These are phyloP conservation scores for Cercospora janseana DNA, from an alignment of 2,329 filamentous ascomycete genomes.

Conservation along the genomic window DNA sequence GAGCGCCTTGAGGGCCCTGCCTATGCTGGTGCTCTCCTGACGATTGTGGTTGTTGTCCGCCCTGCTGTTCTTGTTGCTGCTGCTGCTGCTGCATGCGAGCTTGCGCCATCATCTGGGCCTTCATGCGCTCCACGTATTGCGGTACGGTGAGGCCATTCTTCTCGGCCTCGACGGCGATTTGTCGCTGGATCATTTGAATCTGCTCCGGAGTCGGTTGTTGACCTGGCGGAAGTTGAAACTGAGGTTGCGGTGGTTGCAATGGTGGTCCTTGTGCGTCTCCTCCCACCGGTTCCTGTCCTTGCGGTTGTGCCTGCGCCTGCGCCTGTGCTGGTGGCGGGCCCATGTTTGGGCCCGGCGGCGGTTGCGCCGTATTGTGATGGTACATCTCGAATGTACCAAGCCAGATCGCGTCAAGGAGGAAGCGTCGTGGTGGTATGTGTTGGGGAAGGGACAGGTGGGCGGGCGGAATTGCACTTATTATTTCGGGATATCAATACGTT, in stretches of 20 bases:
- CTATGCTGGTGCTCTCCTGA: conserved; percentile 24
- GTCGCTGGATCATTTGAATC: conserved; percentile 77
- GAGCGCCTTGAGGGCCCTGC: conserved; percentile 43
- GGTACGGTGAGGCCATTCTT: conserved; percentile 81
- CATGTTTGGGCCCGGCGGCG: conserved; percentile 10
- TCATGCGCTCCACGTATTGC: conserved; percentile 67
- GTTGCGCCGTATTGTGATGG: conserved; percentile 10
- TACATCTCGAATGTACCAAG: conserved; percentile 11
- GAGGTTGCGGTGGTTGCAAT: conserved; percentile 11
- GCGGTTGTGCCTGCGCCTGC: neutral
- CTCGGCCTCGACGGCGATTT: conserved; percentile 77
- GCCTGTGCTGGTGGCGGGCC: neutral
- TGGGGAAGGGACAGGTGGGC: neutral
- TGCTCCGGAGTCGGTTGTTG: conserved; percentile 74
- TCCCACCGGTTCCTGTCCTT: neutral
- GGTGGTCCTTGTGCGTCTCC: conserved; percentile 3
- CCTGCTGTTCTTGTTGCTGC: conserved; percentile 38
- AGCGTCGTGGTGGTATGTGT: neutral
- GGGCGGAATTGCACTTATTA: conserved; percentile 6
- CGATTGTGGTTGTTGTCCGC: conserved; percentile 31
- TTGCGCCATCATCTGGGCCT: conserved; percentile 56
- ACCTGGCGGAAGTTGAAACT: conserved; percentile 34
- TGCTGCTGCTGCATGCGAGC: conserved; percentile 48
- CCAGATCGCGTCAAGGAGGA: neutral
- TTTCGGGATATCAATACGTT: conserved; percentile 14